phyloP scores from a whole-genome alignment of 495 filamentous ascomycete genomes.

The Immersiella caudata region DNA sequence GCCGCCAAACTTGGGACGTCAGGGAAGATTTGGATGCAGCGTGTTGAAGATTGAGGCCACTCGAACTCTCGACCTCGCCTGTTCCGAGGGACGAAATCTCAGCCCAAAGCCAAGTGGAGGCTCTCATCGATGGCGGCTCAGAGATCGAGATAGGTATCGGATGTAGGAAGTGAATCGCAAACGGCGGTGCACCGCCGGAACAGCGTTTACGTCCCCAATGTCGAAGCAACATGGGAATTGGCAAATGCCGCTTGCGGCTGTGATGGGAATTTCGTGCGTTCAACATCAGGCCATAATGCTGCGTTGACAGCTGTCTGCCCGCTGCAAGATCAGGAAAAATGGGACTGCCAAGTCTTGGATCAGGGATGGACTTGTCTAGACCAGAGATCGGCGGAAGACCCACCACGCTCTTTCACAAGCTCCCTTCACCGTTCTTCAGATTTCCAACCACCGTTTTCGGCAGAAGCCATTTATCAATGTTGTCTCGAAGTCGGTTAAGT shows the following conservation, averaged over 20 bases:
- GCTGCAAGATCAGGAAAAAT: neutral
- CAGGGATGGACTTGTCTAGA: constrained; percentile 32
- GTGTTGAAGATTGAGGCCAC: neutral
- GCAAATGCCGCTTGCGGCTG: constrained; percentile 7
- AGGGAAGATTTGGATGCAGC: neutral
- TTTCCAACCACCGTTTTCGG: neutral
- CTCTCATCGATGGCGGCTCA: neutral
- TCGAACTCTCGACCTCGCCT: neutral
- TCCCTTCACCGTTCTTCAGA: neutral
- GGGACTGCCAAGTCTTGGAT: constrained; percentile 8
- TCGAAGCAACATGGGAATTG: constrained; percentile 18
- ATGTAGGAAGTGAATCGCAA: neutral
- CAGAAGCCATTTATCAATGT: neutral
- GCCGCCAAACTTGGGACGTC: neutral
- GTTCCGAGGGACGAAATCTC: neutral
- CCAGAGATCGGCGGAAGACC: constrained; percentile 21
- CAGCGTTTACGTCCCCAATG: neutral
- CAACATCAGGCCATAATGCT: constrained; percentile 19
- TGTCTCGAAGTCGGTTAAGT: neutral
- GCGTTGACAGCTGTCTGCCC: constrained; percentile 3
- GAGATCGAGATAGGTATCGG: neutral
- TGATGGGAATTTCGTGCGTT: constrained; percentile 11
- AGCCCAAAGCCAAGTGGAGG: neutral
- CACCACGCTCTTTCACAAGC: neutral
- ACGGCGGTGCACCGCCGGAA: neutral